These are phyloP conservation scores for Leptoxyphium fumago DNA, from an alignment of 2,329 filamentous ascomycete species.

Conservation along the genomic window DNA sequence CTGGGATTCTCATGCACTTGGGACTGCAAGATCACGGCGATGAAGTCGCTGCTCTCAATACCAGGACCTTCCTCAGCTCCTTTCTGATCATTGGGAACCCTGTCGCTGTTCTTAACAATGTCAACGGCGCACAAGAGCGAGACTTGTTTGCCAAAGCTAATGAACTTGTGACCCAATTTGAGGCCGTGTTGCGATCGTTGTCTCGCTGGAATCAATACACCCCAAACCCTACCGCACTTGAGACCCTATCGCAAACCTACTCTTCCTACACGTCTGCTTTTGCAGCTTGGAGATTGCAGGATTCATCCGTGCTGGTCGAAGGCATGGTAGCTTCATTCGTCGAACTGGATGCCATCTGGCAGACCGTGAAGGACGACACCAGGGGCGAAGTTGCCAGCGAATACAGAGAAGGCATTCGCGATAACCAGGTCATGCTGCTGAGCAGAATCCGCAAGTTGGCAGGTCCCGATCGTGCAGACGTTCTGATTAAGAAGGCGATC, in stretches of 20 bases:
- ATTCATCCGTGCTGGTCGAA: conserved; percentile 62
- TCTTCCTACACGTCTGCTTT: conserved; percentile 65
- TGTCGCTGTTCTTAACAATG: conserved; percentile 61
- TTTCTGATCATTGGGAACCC: conserved; percentile 70
- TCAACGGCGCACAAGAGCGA: conserved; percentile 53
- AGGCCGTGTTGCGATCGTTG: conserved; percentile 54
- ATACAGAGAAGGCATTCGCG: conserved; percentile 66
- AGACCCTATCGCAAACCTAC: conserved; percentile 53
- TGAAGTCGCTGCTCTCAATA: conserved; percentile 49
- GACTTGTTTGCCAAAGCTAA: conserved; percentile 65
- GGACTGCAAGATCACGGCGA: conserved; percentile 45
- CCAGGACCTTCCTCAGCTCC: conserved; percentile 63
- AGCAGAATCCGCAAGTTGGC: conserved; percentile 67
- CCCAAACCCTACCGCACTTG: conserved; percentile 46
- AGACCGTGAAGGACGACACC: conserved; percentile 65
- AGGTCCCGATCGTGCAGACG: conserved; percentile 55
- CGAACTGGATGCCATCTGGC: conserved; percentile 69
- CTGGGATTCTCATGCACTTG: conserved; percentile 53
- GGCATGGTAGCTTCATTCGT: conserved; percentile 81
- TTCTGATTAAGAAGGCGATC: conserved; percentile 60
- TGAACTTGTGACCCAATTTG: conserved; percentile 64
- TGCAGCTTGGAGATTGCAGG: conserved; percentile 69
- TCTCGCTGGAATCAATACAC: conserved; percentile 52
- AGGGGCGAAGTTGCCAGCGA: conserved; percentile 58
- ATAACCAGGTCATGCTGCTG: conserved; percentile 66